A percentile compares a stretch with the other conserved stretches of the same genome.
These are phyloP conservation scores for Salvia hispanica DNA, from an alignment of 257 asterid genomes.

Conservation along the genomic window DNA sequence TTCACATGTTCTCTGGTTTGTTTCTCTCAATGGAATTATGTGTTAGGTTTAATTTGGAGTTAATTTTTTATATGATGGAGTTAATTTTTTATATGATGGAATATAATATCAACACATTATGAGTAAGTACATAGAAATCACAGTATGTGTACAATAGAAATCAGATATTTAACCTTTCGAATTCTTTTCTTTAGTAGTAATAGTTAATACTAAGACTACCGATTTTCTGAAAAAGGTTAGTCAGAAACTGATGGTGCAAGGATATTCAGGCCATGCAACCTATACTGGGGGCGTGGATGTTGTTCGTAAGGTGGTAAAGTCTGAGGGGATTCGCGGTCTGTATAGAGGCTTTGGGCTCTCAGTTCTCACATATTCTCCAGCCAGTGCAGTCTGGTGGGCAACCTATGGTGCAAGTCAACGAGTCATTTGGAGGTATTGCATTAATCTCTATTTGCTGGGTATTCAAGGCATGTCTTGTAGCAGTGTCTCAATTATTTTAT, in stretches of 20 bases:
- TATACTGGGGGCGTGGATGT: conserved; percentile 82
- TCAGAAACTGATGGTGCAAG: conserved; percentile 65
- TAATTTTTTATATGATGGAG: conserved; percentile 45
- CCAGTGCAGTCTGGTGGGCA: conserved; percentile 99
- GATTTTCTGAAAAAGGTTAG: conserved; percentile 72
- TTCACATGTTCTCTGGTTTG: conserved; percentile 20
- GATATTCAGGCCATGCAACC: conserved; percentile 56
- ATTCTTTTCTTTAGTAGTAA: background rate
- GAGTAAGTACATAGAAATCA: background rate
- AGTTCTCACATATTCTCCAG: conserved; percentile 86
- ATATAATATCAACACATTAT: conserved; percentile 42
- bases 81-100: conserved; percentile 41
- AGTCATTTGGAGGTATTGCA: conserved; percentile 73
- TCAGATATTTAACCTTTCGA: conserved; percentile 10
- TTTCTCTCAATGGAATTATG: conserved; percentile 40
- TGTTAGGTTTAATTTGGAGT: conserved; percentile 48
- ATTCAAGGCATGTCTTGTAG: conserved; percentile 16
- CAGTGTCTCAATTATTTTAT: conserved; percentile 7
- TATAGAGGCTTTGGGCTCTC: conserved; percentile 97
- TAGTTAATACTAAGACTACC: conserved; percentile 19
- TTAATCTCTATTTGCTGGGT: conserved; percentile 19
- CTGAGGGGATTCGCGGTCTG: conserved; percentile 90
- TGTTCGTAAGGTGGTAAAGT: conserved; percentile 71
- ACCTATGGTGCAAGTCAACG: conserved; percentile 99
- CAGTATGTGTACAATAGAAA: background rate